phyloP scores from a whole-genome alignment of 441 rosid species.

The Gossypium gossypioides region DNA sequence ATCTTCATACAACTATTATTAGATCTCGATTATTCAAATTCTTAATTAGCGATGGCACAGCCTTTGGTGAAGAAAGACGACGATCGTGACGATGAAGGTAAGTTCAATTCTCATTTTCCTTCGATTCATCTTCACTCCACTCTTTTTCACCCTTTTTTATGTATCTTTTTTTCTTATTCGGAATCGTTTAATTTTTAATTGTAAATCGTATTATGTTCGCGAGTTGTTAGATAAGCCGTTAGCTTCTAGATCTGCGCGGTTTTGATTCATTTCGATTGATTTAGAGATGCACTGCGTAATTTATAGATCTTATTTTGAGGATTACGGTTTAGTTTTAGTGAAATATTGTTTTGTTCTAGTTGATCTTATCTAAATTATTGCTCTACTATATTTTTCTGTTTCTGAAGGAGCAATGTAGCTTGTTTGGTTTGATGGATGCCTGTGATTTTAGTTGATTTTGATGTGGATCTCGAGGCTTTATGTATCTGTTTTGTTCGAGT shows the following conservation, averaged over 20 bases:
- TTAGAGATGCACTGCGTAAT: neutral
- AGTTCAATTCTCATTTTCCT: conserved; percentile 5
- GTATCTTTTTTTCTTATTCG: neutral
- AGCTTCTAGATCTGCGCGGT: conserved; percentile 40
- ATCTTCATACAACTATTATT: neutral
- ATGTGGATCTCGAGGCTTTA: conserved; percentile 13
- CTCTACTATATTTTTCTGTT: neutral
- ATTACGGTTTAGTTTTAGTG: conserved; percentile 9
- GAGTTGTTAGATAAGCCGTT: neutral
- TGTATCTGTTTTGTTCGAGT: neutral
- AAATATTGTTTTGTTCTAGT: conserved; percentile 16
- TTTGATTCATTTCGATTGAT: conserved; percentile 1
- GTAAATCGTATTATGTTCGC: conserved; percentile 9
- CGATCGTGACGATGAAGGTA: conserved; percentile 96
- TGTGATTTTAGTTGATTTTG: conserved; percentile 13
- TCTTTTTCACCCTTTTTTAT: neutral
- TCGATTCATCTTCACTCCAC: neutral
- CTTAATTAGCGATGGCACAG: conserved; percentile 65
- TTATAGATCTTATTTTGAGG: conserved; percentile 2
- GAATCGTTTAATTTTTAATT: conserved; percentile 1
- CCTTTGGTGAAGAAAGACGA: conserved; percentile 92
- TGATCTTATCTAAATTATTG: conserved; percentile 19
- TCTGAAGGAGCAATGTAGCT: conserved; percentile 21
- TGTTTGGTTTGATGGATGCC: conserved; percentile 2
- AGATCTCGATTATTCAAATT: conserved; percentile 20